These are phyloP conservation scores for Mycena venus DNA, from an alignment of 768 basidiomycete species.

Conservation along the genomic window DNA sequence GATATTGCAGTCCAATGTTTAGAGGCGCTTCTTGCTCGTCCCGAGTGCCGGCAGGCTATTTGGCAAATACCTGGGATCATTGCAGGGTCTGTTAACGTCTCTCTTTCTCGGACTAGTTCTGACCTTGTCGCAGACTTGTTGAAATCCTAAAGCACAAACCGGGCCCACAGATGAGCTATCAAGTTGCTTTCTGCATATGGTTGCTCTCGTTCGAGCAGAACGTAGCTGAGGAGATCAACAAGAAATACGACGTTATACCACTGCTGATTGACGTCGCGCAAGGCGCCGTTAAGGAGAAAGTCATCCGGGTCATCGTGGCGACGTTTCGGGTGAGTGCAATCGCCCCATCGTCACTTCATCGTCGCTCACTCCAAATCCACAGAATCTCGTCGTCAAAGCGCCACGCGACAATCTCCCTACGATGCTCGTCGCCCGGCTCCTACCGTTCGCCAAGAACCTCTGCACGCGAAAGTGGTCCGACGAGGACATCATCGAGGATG, in stretches of 20 bases:
- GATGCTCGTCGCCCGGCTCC: constrained; percentile 89
- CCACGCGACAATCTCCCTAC: constrained; percentile 91
- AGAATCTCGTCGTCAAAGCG: constrained; percentile 94
- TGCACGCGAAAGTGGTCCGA: constrained; percentile 91
- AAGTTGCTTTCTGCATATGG: constrained; percentile 95
- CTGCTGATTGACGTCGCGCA: constrained; percentile 88
- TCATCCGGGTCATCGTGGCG: constrained; percentile 92
- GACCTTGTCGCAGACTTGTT: constrained; percentile 68
- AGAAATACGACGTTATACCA: constrained; percentile 91
- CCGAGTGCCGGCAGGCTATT: constrained; percentile 82
- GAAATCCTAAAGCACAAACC: constrained; percentile 87
- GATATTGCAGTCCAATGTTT: constrained; percentile 95
- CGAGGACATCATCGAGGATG: constrained; percentile 94
- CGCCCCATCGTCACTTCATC: constrained; percentile 13
- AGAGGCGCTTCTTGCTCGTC: constrained; percentile 86
- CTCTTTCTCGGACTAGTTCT: not conserved
- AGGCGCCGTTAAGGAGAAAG: constrained; percentile 95
- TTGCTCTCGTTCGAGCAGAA: constrained; percentile 91
- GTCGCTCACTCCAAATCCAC: constrained; percentile 6
- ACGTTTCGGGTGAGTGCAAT: constrained; percentile 79
- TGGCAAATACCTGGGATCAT: constrained; percentile 83
- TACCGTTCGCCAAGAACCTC: constrained; percentile 90
- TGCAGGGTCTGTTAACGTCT: constrained; percentile 63
- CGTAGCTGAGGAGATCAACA: constrained; percentile 89
- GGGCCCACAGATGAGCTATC: constrained; percentile 95